Evolutionary conservation across 352 stramenopile genomes (phyloP).

Genomic region (Thraustochytrium striatum): DNA sequence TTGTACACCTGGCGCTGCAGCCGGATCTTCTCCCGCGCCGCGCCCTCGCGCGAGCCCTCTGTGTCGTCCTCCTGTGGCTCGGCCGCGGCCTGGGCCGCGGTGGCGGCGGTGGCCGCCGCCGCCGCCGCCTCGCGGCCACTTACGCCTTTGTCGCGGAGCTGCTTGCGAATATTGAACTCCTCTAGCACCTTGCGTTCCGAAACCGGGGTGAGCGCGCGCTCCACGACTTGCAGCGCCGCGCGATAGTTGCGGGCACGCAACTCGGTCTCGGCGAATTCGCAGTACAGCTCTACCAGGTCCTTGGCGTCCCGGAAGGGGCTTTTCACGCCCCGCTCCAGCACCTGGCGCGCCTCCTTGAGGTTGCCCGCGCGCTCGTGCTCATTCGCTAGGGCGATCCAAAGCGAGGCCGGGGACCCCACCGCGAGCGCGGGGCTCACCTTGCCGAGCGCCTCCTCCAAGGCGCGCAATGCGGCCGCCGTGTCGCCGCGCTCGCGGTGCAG

Average conservation of each 20-base stretch:
- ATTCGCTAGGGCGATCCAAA: slow-evolving; percentile 89
- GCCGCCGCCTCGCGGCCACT: background rate
- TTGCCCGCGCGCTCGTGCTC: slow-evolving; percentile 86
- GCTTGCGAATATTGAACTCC: slow-evolving; percentile 29
- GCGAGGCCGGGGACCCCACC: slow-evolving; percentile 73
- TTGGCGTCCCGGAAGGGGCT: slow-evolving; percentile 73
- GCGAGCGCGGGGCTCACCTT: slow-evolving; percentile 77
- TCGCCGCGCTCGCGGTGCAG: slow-evolving; percentile 63
- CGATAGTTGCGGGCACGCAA: slow-evolving; percentile 90
- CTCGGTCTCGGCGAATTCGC: slow-evolving; percentile 91
- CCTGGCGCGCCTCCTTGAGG: slow-evolving; percentile 79
- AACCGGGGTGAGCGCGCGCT: slow-evolving; percentile 66
- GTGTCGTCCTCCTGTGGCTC: slow-evolving; percentile 53
- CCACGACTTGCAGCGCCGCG: slow-evolving; percentile 79
- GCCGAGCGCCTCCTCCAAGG: slow-evolving; percentile 83
- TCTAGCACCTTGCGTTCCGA: slow-evolving; percentile 19
- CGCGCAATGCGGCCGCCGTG: slow-evolving; percentile 64
- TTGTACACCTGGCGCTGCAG: slow-evolving; percentile 63
- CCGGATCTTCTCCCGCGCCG: slow-evolving; percentile 18
- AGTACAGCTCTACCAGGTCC: slow-evolving; percentile 89
- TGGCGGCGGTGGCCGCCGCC: background rate
- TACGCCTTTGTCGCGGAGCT: slow-evolving; percentile 26
- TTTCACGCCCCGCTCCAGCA: slow-evolving; percentile 82
- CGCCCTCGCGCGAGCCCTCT: slow-evolving; percentile 22
- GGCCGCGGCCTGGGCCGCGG: background rate